Base-by-base conservation (phyloP, 371 early-diverging fungal genomes). In the Amoeboaphelidium protococcarum region DNA sequence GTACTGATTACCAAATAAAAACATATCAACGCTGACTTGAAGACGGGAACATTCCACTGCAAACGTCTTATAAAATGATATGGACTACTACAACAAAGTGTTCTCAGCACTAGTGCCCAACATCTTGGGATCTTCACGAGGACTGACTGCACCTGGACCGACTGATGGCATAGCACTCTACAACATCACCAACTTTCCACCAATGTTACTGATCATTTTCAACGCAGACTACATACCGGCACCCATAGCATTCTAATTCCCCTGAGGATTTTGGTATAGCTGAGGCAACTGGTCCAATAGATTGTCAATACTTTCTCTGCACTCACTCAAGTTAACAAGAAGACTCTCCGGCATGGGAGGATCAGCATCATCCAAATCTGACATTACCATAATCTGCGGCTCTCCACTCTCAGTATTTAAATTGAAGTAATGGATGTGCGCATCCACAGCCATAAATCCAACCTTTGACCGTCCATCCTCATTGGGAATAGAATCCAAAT, bases 11-110 rank as follows among this genome's bases (percentile, higher is more conserved):
- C 86, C 80, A 62, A 97, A 84, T 42, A 91, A 62, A 56, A 96
- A 79, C 62, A 89, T 72, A 55, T 95, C 95, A 16, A 95, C 74
- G 23, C 80, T 75, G 43, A 97, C 78, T 55, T 92, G 90, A 1
- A 76, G 65, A 19, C 80, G 76, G 21, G 90, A 80, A 58, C 94
- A 86, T 44, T 84, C 81, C 0, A 82, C 80, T 6, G 95, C 91
- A 54, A 90, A 74, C 23, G 71, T 67, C 65, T 95, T 91, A 72
- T 95, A 99, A 59, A 88, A 94, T 0, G 66, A 64, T 20, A 71
- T 72, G 22, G 79, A 73, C 10, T 92, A 73, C 51, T 82, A 77
- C 27, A 91, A 57, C 48, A 90, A 63, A 3, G 77, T 63, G 0
- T 78, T 73, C 62, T 92, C 91, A 67, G 80, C 73, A 13, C 61